Evolutionary conservation across 2,329 filamentous ascomycete species (phyloP).

Genomic region (Talaromyces sp.): DNA sequence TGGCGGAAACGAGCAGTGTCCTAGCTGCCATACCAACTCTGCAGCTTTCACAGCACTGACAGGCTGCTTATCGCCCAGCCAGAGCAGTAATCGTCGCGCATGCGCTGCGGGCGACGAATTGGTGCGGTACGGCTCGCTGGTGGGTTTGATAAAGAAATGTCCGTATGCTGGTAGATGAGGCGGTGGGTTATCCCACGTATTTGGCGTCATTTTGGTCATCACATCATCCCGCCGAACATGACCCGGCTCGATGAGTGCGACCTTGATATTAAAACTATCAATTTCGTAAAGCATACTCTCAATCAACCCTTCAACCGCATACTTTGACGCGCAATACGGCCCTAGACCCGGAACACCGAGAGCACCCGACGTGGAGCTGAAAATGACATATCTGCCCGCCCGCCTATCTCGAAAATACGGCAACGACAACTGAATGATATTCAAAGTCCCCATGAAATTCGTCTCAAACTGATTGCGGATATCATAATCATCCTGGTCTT

Average conservation of each 20-base stretch:
- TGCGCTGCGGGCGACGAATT: conserved; percentile 81
- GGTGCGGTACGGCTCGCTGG: conserved; percentile 75
- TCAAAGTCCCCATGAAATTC: conserved; percentile 92
- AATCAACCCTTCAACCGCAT: conserved; percentile 90
- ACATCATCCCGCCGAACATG: conserved; percentile 79
- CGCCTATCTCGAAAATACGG: conserved; percentile 79
- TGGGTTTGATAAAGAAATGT: conserved; percentile 85
- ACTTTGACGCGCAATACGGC: conserved; percentile 95
- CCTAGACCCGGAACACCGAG: conserved; percentile 91
- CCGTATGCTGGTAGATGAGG: conserved; percentile 74
- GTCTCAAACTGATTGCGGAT: conserved; percentile 95
- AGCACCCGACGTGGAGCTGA: conserved; percentile 86
- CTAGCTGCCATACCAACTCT: conserved; percentile 90
- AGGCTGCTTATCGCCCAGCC: conserved; percentile 88
- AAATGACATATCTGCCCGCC: conserved; percentile 82
- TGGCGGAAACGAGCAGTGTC: conserved; percentile 91
- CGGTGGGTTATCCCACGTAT: conserved; percentile 29
- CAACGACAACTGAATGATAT: conserved; percentile 85
- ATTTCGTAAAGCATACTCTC: conserved; percentile 97
- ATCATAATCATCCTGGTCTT: conserved; percentile 95
- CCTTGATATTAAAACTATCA: conserved; percentile 86
- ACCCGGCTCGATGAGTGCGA: conserved; percentile 87
- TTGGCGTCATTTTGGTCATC: conserved; percentile 28
- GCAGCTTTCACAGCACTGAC: conserved; percentile 90
- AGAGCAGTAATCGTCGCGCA: conserved; percentile 86